Conservation (phyloP, 192 early-diverging fungal genomes). For the Coemansia sp. region DNA sequence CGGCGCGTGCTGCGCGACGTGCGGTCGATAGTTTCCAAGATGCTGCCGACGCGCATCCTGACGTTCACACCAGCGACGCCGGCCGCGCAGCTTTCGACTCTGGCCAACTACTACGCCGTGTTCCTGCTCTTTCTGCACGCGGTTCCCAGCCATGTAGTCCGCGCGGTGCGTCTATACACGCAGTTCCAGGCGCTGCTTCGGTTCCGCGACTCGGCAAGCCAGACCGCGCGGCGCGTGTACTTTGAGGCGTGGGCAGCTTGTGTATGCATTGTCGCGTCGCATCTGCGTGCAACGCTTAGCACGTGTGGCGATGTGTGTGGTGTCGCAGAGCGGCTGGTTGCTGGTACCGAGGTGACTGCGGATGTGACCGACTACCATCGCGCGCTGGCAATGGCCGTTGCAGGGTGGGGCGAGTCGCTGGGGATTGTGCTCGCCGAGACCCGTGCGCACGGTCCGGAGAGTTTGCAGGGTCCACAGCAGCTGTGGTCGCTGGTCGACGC, state of each 20-base stretch:
- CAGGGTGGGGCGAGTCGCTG: slow-evolving; percentile 35
- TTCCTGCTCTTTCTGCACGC: slow-evolving; percentile 53
- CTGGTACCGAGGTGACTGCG: neutral
- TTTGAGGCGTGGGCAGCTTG: slow-evolving; percentile 54
- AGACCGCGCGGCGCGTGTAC: slow-evolving; percentile 41
- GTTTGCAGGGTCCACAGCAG: neutral
- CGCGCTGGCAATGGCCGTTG: slow-evolving; percentile 23
- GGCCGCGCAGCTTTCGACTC: slow-evolving; percentile 25
- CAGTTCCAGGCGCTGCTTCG: slow-evolving; percentile 46
- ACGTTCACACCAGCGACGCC: slow-evolving; percentile 22
- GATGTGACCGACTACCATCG: slow-evolving; percentile 22
- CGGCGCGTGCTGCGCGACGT: slow-evolving; percentile 21
- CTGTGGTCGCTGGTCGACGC: slow-evolving; percentile 36
- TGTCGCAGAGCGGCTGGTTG: slow-evolving; percentile 5
- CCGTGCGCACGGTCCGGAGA: too few relatives aligned
- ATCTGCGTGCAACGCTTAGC: slow-evolving; percentile 13
- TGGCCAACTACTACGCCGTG: slow-evolving; percentile 51
- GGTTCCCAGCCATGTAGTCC: slow-evolving; percentile 39
- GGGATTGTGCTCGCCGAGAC: slow-evolving; percentile 7
- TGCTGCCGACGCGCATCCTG: slow-evolving; percentile 48
- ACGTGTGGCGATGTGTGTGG: slow-evolving; percentile 7
- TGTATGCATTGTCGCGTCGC: slow-evolving; percentile 15
- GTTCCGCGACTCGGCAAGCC: slow-evolving; percentile 41
- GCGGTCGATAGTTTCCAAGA: slow-evolving; percentile 43
- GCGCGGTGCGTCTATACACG: slow-evolving; percentile 29